These are phyloP conservation scores for Aspergillus leporis DNA, from an alignment of 495 filamentous ascomycete species.

Conservation along the genomic window DNA sequence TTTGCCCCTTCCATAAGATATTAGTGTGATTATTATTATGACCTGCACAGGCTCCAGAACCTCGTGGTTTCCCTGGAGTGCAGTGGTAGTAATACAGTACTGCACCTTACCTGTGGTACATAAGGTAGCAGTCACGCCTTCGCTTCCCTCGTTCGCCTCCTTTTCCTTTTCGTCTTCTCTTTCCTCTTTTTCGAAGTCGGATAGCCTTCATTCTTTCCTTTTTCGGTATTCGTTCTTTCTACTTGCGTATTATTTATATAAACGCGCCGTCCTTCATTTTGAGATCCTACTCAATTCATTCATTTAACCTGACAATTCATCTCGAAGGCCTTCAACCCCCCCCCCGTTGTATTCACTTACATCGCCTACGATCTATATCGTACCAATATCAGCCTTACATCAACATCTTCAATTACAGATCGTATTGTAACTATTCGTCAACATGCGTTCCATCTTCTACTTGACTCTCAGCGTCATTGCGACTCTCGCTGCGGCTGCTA, in stretches of 20 bases:
- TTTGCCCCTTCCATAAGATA: constrained; percentile 3
- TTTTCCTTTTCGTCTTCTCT: constrained; percentile 12
- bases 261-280: neutral
- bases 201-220: constrained; percentile 12
- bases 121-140: constrained; percentile 7
- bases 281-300: constrained; percentile 3
- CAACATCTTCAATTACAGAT: constrained; percentile 3
- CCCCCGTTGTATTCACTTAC: neutral
- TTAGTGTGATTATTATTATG: constrained; percentile 6
- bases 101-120: neutral
- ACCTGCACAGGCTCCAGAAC: neutral
- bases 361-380: neutral
- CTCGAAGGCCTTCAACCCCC: constrained; percentile 4
- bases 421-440: constrained; percentile 18
- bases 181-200: constrained; percentile 14
- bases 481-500: constrained; percentile 35
- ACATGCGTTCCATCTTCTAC: constrained; percentile 45
- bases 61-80: neutral
- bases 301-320: constrained; percentile 2
- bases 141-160: constrained; percentile 4
- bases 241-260: constrained; percentile 9
- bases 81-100: neutral
- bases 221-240: constrained; percentile 5
- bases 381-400: neutral
- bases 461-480: constrained; percentile 41